phyloP scores from a whole-genome alignment of 495 filamentous ascomycete species.

The Penicillium canescens region DNA sequence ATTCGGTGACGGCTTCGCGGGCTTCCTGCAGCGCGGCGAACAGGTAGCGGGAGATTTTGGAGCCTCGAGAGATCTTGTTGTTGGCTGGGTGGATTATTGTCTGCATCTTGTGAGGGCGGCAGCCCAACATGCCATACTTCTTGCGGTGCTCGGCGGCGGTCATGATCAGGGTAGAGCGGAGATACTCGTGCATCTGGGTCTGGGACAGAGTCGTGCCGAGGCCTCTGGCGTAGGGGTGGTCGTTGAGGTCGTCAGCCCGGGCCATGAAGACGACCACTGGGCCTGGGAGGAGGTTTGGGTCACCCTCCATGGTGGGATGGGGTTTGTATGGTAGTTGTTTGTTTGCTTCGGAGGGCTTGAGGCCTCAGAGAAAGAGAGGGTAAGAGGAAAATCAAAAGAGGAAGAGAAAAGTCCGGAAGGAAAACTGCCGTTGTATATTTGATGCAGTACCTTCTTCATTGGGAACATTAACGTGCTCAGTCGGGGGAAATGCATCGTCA shows the following conservation, averaged over 20 bases:
- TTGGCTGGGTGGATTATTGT: slow-evolving; percentile 3
- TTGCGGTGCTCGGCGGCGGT: slow-evolving; percentile 2
- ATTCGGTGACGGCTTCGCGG: not conserved
- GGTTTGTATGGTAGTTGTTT: not conserved
- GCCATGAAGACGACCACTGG: slow-evolving; percentile 5
- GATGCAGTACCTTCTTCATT: no score
- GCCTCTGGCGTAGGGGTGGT: not conserved
- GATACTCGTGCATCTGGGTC: slow-evolving; percentile 4
- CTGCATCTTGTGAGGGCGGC: slow-evolving; percentile 2
- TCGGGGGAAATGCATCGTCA: no score
- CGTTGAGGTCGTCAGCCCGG: not conserved
- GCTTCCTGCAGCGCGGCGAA: not conserved
- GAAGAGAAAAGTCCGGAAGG: no score
- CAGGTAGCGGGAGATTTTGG: not conserved
- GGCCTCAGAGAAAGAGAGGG: no score
- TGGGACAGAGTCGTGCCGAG: not conserved
- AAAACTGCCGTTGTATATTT: no score
- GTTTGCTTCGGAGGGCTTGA: not conserved
- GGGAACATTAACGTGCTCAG: no score
- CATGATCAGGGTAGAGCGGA: not conserved
- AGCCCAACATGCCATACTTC: not conserved
- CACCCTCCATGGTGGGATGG: not conserved
- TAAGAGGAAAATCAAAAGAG: no score
- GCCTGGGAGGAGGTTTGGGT: not conserved
- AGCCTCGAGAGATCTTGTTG: not conserved